Evolutionary conservation across 495 filamentous ascomycete species (phyloP), one percentile per base, ranked within the genome.

Genomic region (Penicillium cataractarum): DNA sequence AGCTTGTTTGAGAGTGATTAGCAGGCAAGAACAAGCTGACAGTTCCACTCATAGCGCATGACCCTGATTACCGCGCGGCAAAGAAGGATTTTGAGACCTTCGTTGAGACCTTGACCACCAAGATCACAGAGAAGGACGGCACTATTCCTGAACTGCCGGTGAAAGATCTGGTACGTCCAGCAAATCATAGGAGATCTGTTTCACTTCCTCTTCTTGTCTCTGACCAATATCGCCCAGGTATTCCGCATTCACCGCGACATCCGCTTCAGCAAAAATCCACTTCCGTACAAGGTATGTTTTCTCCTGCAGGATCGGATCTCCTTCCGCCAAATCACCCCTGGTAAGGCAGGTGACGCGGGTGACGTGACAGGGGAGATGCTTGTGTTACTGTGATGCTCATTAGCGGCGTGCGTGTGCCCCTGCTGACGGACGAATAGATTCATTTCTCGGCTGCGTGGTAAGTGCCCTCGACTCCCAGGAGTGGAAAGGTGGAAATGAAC

Each of bases 161-260:
- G 29, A 92, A 93, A 67, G 92, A 97, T 71, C 77, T 97, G 66
- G 85, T 89, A 67, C 65, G 83, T 74, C 13, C 7, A 27, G 33
- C 24, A n/a, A 56, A 24, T 24, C 29, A 35, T 21, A 33, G 1
- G 10, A 22, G 6, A 7, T 3, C 29, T 31, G 3, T 31, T n/a
- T 17, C n/a, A n/a, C 29, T 54, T 0, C 29, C 27, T 33, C 26
- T n/a, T 5, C 22, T 52, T 32, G 13, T 35, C n/a, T 19, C 27
- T 62, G 48, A 44, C 49, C 48, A 54, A 54, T 54, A 3, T 19
- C 17, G 17, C 26, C 9, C 40, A 88, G 82, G 83, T 92, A 26
- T 95, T 94, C 66, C 86, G 92, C 44, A 93, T 97, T 49, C 92
- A 97, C 69, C 81, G 92, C 53, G 92, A 96, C 70, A 82, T 93